Evolutionary conservation across 2,329 filamentous ascomycete species (phyloP), one percentile per base, ranked within the genome.

Genomic region (Shiraia sp.): DNA sequence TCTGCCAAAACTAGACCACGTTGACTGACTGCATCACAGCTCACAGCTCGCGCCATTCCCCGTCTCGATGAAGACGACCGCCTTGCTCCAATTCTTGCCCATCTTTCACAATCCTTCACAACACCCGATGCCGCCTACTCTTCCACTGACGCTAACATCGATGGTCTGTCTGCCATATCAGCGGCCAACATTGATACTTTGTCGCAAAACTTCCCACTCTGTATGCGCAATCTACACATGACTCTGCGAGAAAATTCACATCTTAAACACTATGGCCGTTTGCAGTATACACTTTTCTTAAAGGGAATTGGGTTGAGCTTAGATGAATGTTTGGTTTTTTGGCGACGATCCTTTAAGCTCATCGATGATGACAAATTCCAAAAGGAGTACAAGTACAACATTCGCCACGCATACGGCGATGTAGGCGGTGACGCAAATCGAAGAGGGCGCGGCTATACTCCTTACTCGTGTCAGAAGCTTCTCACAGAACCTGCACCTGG

Each of bases 381-480:
- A 72, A 97, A 96, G 65, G 90, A 96, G 66, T 97, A 99, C 73
- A 82, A 88, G 31, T 99, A 99, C 79, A 97, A 99, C 67, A 82
- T 97, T 43, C 87, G 91, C n/a, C 92, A 99, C 77, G 72, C 79
- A 1, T 99, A 97, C 68, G 93, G 93, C 53, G 92, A 97, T 60
- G 93, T 97, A 1, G 93, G 93, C 40, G 92, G 92, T 43, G 92
- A 97, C 70, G 79, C 84, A 14, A 96, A 95, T 65, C 82, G 92
- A 23, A 82, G 92, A 39, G 87, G 90, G 29, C 81, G 87, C 40
- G 92, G 92, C 14, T 96, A 96, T 68, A 88, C 87, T 34, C 90
- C 93, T 0, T 95, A 90, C 64, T 93, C 88, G 39, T 99, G 93
- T 68, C 92, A 97, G 63, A 96, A 95, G 73, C 91, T 99, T 37